Evolutionary conservation across 805 yeast species (phyloP), one percentile per base, ranked within the genome.

Genomic region (Naumovozyma castellii): DNA sequence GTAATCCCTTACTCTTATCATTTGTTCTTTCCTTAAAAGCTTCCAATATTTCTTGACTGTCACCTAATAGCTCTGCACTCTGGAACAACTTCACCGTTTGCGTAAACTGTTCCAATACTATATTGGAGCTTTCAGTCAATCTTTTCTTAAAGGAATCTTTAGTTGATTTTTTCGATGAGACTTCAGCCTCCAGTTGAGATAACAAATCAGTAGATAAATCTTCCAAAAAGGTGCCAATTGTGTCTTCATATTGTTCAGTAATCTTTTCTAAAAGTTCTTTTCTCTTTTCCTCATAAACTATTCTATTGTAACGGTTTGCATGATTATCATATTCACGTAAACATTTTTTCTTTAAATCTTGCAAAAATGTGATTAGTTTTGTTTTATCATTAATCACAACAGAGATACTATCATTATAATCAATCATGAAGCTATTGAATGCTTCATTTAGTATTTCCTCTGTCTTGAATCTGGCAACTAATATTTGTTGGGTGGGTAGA

Each of bases 401-500:
- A 19, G 56, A 53, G 12, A 60, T 47, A 3, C 54, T 55, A 22
- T 54, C 18, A 16, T 57, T 43, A 29, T 71, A 68, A 5, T 58
- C 60, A 0, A 44, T 43, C 25, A 64, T 64, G 49, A 75, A 75
- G 14, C 62, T 60, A 14, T 66, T 64, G 52, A 69, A 73, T 3
- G 78, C 70, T 36, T 68, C 69, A 33, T 68, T 64, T 17, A 81
- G 72, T 36, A 92, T 84, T 61, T 92, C 97, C 54, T 87, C 95
- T 59, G 97, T 90, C 54, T 95, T 78, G 64, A 86, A 90, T 51
- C 92, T 76, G 5, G 98, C 95, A 18, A 92, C 97, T 43, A 92
- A 68, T 25, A 85, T 84, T 60, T 92, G 98, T 57, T 92, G 98
- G 2, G 97, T 88, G 19, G 98, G 98, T 48, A 92, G 70, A 63